Percentiles rank a stretch among this genome's conserved stretches.
Conservation (phyloP, 2,329 filamentous ascomycete species). For the Chaetomium sp. region DNA sequence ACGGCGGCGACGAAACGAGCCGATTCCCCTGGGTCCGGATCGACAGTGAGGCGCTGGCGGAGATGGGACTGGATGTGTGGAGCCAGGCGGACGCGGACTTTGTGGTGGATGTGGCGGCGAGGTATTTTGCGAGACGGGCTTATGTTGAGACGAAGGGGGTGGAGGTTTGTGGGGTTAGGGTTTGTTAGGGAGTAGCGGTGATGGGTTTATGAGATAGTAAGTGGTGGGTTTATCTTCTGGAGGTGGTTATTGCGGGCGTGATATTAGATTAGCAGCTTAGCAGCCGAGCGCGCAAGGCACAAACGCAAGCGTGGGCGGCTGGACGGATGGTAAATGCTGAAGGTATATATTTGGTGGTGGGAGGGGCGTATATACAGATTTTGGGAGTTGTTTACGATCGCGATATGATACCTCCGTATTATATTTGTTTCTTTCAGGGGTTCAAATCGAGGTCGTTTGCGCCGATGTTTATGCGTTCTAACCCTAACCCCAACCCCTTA, state of each 20-base stretch:
- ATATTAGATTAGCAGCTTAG: too few species aligned
- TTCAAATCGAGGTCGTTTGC: too few species aligned
- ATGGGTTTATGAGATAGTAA: not conserved
- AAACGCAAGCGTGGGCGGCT: too few species aligned
- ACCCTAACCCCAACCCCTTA: too few species aligned
- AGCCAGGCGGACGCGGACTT: conserved; percentile 65
- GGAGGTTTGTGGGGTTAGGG: conserved; percentile 65
- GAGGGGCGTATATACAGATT: too few species aligned
- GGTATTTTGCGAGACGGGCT: conserved; percentile 61
- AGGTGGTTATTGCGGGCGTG: not conserved
- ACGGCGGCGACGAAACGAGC: conserved; percentile 22
- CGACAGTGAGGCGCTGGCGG: conserved; percentile 56
- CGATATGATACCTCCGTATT: too few species aligned
- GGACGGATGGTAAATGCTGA: too few species aligned
- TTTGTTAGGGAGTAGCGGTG: conserved; percentile 46
- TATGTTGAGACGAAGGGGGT: conserved; percentile 62
- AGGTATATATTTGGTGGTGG: too few species aligned
- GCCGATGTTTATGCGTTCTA: too few species aligned
- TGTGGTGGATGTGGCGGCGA: conserved; percentile 51
- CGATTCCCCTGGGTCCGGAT: conserved; percentile 45
- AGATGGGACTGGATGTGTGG: conserved; percentile 75
- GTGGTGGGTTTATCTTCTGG: not conserved
- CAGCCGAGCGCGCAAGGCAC: too few species aligned
- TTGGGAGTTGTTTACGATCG: too few species aligned
- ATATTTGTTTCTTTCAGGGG: too few species aligned